Conservation (phyloP, 306 rosid species). For the Castanea crenata region DNA sequence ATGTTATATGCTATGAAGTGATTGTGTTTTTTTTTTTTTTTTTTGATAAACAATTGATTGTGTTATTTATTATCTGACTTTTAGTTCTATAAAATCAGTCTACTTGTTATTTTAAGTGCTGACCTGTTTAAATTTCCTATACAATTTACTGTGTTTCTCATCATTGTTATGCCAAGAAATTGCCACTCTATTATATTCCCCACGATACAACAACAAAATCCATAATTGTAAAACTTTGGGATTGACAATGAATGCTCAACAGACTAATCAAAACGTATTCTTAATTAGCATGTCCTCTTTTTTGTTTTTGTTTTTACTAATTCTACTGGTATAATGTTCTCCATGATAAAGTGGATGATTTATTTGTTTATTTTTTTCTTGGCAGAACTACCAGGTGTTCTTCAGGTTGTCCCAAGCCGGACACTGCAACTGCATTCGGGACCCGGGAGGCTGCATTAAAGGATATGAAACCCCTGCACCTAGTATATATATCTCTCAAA, state of each 20-base stretch:
- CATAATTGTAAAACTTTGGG: no score
- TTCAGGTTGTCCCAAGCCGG: constrained; percentile 82
- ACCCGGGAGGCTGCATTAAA: constrained; percentile 24
- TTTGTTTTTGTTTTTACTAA: neutral
- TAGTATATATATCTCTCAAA: neutral
- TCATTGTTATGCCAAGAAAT: neutral
- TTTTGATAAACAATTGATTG: neutral
- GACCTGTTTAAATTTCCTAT: neutral
- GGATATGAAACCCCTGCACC: constrained; percentile 1
- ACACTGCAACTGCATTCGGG: constrained; percentile 67
- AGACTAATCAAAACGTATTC: no score
- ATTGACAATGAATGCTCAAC: no score
- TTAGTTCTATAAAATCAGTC: neutral
- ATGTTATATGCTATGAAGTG: neutral
- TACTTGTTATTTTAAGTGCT: neutral
- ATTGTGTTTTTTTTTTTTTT: neutral
- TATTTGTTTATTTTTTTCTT: neutral
- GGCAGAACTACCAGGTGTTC: constrained; percentile 93
- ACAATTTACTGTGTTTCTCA: neutral
- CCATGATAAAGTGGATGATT: neutral
- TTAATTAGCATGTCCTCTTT: no score
- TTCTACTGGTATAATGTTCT: neutral
- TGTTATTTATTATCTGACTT: neutral
- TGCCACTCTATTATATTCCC: no score
- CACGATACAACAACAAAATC: no score